Conservation (phyloP, 306 rosid genomes). For the Corylus avellana region DNA sequence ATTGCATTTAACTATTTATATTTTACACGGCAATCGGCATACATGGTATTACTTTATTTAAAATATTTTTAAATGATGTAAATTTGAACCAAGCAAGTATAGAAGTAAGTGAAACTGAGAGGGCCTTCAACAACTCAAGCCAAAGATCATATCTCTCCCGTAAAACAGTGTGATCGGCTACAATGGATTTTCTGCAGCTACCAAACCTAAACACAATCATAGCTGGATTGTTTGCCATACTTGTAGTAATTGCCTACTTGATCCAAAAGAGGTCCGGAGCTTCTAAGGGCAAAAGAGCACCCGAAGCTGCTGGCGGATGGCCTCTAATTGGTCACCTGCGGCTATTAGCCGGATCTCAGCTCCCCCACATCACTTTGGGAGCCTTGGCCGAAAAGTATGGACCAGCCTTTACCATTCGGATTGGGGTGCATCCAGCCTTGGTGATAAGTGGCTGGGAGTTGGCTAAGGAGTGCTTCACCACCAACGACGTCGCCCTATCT, state of each 20-base stretch:
- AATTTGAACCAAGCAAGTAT: too few relatives aligned
- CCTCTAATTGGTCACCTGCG: constrained; percentile 67
- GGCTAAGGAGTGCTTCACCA: constrained; percentile 51
- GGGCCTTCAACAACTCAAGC: not conserved
- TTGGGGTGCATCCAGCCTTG: constrained; percentile 33
- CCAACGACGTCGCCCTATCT: constrained; percentile 31
- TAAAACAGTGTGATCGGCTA: too few relatives aligned
- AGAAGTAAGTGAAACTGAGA: not conserved
- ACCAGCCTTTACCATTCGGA: constrained; percentile 30
- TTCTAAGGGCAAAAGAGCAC: constrained; percentile 23
- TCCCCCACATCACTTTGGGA: constrained; percentile 45
- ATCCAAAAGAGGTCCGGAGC: not conserved
- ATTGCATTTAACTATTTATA: too few relatives aligned
- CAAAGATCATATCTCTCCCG: not conserved
- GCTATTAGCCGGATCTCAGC: constrained; percentile 35
- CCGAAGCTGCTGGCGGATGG: constrained; percentile 60
- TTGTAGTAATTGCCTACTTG: constrained; percentile 22
- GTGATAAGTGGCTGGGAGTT: constrained; percentile 37
- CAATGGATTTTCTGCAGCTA: constrained; percentile 18
- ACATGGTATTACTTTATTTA: too few relatives aligned
- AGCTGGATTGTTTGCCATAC: constrained; percentile 16
- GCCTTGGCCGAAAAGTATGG: constrained; percentile 47
- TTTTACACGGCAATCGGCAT: too few relatives aligned
- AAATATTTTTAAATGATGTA: too few relatives aligned
- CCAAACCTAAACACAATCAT: not conserved